Evolutionary conservation across 164 flowering plant genomes (phyloP), one percentile per base, ranked within the genome.

Genomic region (Tetracentron sinense): DNA sequence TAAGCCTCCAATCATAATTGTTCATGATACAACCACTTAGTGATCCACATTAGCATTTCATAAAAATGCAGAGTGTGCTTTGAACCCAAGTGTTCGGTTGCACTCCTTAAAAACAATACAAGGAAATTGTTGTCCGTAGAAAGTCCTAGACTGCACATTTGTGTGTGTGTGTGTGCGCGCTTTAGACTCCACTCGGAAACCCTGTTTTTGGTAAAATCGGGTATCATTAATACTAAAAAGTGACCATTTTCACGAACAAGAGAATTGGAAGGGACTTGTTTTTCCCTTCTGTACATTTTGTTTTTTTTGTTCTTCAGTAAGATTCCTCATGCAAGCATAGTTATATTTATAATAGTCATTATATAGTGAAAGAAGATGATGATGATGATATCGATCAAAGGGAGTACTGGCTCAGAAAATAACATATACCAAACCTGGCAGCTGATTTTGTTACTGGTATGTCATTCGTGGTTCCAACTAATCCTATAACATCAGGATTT

Each of bases 401-500:
- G 44, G 14, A 47, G 33, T 35, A 33, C 6, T 23, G 57, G 30
- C 48, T 62, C 30, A 42, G n/a, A 6, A 66, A 21, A 28, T 16
- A 46, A 44, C 47, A 65, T 3, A 20, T 50, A 47, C 61, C 74
- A 49, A 55, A 79, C 82, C 81, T 69, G 52, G 56, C 21, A 51
- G 56, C 38, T 30, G 56, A 60, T 54, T 64, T 66, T 30, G 64
- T 47, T 22, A 28, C 27, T 15, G 71, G 19, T 38, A 38, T 52
- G 25, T 67, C 74, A 30, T 59, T 61, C 28, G n/a, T 28, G 14
- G 62, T 54, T 60, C 59, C 75, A 54, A 46, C 60, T 22, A 74
- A 56, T 62, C 21, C 69, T 44, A 62, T 58, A 22, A 11, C 59
- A 28, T 44, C 60, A 51, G 61, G 26, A 22, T 30, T 60, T 31